These are phyloP conservation scores for Solanum tarapatanum DNA, from an alignment of 257 asterid genomes.

Conservation along the genomic window DNA sequence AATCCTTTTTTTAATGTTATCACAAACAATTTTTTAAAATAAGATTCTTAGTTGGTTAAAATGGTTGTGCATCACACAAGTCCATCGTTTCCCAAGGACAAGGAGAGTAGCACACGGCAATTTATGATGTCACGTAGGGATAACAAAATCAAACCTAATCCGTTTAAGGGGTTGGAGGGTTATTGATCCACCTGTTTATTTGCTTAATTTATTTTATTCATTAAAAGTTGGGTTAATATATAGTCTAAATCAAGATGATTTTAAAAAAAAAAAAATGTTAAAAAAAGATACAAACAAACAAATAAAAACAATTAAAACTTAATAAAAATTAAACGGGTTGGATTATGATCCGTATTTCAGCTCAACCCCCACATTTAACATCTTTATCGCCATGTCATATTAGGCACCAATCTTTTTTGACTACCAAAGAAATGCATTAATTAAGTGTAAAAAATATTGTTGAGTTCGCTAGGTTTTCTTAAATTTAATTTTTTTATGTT, in stretches of 20 bases:
- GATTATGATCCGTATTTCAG: too few relatives aligned
- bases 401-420: neutral
- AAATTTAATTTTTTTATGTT: too few relatives aligned
- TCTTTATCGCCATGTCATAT: neutral
- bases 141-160: neutral
- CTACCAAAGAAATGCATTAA: neutral
- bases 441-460: neutral
- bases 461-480: neutral
- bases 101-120: neutral
- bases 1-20: neutral
- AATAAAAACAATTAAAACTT: too few relatives aligned
- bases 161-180: neutral
- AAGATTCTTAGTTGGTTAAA: neutral
- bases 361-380: neutral
- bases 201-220: too few relatives aligned
- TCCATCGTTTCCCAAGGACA: neutral
- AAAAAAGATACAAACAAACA: too few relatives aligned
- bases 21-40: neutral
- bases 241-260: too few relatives aligned
- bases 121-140: neutral
- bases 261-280: too few relatives aligned
- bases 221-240: too few relatives aligned
- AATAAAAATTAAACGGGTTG: too few relatives aligned
- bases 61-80: neutral
- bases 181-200: too few relatives aligned